Evolutionary conservation across 306 rosid species (phyloP).

Genomic region (Begonia loranthoides): DNA sequence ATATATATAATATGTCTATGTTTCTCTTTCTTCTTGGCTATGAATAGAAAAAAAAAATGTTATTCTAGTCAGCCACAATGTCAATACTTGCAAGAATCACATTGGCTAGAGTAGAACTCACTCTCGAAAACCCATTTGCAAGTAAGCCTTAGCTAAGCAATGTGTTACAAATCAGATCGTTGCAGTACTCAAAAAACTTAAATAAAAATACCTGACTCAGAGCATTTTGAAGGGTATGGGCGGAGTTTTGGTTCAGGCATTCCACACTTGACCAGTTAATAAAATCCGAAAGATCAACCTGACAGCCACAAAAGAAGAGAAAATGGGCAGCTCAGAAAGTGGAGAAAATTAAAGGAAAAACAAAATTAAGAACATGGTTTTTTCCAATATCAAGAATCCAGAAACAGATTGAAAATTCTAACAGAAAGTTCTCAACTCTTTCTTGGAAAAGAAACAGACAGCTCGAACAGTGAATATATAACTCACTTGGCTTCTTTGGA

Average conservation of each 20-base stretch:
- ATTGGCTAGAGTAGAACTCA: no score
- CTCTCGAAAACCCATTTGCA: no score
- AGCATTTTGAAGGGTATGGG: constrained; percentile 60
- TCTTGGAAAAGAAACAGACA: background rate
- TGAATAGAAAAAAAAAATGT: no score
- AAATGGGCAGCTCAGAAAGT: background rate
- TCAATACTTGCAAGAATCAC: no score
- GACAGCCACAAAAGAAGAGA: constrained; percentile 9
- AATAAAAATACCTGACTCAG: constrained; percentile 76
- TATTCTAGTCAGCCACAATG: no score
- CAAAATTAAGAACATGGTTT: background rate
- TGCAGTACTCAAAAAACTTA: no score
- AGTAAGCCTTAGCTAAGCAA: no score
- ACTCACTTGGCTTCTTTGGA: constrained; percentile 70
- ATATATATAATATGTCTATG: no score
- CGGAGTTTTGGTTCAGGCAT: constrained; percentile 82
- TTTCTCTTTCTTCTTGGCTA: no score
- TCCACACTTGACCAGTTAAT: constrained; percentile 85
- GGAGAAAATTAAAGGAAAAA: constrained; percentile 1
- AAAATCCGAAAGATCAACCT: constrained; percentile 95
- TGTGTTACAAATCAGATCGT: no score
- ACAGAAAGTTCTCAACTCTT: background rate
- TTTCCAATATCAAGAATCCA: background rate
- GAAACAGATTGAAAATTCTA: no score
- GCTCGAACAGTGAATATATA: constrained; percentile 11